These are phyloP conservation scores for Cicer judaicum DNA, from an alignment of 306 rosid species.

Conservation along the genomic window DNA sequence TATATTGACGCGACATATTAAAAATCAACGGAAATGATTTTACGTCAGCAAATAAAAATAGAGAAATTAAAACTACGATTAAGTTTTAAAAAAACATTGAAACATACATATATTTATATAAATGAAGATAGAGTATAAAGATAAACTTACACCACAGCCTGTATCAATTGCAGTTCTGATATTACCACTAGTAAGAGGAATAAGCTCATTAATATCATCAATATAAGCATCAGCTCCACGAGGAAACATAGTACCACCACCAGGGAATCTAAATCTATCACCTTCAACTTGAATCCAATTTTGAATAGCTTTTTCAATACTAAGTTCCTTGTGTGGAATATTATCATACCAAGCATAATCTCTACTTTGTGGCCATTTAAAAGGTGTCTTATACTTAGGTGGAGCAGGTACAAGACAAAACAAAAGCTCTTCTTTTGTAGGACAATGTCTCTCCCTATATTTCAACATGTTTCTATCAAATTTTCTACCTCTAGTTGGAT, in stretches of 20 bases:
- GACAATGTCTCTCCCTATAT: conserved; percentile 95
- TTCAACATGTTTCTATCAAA: conserved; percentile 83
- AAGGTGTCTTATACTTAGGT: conserved; percentile 89
- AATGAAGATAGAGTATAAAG: neutral
- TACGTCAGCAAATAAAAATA: too few species aligned
- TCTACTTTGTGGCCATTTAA: conserved; percentile 93
- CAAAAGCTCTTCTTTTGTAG: conserved; percentile 69
- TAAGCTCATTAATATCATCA: conserved; percentile 79
- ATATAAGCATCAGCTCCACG: conserved; percentile 95
- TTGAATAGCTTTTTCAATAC: conserved; percentile 92
- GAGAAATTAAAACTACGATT: too few species aligned
- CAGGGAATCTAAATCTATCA: conserved; percentile 85
- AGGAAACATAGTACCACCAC: conserved; percentile 98
- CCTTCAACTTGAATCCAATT: conserved; percentile 98
- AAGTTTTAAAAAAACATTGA: neutral
- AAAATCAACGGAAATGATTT: too few species aligned
- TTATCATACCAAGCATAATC: conserved; percentile 94
- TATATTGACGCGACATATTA: too few species aligned
- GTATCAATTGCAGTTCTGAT: conserved; percentile 96
- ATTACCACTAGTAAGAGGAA: conserved; percentile 73
- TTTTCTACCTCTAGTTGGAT: conserved; percentile 65
- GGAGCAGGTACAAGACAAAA: conserved; percentile 87
- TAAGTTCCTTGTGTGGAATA: conserved; percentile 92
- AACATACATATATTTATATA: neutral
- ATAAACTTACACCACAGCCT: conserved; percentile 92